Conservation (phyloP, 805 yeast species). For the Spathaspora hagerdaliae region DNA sequence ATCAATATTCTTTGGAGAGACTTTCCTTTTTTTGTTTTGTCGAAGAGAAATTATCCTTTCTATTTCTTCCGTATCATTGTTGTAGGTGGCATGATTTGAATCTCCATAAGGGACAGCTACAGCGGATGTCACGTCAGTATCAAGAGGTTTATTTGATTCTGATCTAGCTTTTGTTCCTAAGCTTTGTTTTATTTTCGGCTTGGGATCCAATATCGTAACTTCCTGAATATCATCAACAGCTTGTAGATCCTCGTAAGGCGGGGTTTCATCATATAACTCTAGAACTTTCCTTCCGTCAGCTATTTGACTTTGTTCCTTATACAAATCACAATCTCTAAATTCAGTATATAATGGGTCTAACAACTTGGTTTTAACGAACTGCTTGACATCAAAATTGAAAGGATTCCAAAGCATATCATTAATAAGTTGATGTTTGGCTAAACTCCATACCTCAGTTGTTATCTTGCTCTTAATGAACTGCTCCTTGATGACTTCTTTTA, state of each 20-base stretch:
- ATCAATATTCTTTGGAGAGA: not conserved
- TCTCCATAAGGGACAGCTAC: too few species aligned
- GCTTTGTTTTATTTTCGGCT: too few species aligned
- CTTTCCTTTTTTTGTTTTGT: not conserved
- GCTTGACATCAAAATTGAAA: not conserved
- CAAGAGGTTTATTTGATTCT: too few species aligned
- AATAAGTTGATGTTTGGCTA: not conserved
- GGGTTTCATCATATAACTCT: too few species aligned
- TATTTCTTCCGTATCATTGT: slow-evolving; percentile 3
- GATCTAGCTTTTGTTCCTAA: too few species aligned
- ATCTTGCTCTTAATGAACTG: not conserved
- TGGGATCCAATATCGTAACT: too few species aligned
- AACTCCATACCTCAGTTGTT: not conserved
- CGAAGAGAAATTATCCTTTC: not conserved
- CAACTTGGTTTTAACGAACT: not conserved
- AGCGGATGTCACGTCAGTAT: too few species aligned
- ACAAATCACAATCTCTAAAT: not conserved
- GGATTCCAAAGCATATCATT: slow-evolving; percentile 3
- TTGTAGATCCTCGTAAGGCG: too few species aligned
- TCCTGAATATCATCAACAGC: too few species aligned
- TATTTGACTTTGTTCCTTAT: too few species aligned
- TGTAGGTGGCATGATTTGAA: not conserved
- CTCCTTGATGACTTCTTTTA: not conserved
- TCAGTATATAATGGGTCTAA: not conserved
- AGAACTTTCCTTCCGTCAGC: too few species aligned